Evolutionary conservation across 805 yeast species (phyloP).

Genomic region (Isabelozyma gotoi): DNA sequence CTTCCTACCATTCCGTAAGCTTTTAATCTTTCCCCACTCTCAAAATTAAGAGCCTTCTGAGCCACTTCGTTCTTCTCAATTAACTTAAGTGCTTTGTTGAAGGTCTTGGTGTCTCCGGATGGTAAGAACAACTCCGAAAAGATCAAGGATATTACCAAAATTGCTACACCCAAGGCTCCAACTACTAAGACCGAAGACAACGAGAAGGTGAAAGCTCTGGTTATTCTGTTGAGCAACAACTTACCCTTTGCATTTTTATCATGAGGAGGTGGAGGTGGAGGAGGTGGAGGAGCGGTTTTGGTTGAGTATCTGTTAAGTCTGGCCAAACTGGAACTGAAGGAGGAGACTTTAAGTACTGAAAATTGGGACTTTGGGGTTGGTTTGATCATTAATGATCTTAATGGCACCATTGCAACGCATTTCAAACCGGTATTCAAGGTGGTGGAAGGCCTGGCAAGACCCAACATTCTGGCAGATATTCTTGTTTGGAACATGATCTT

Average conservation of each 20-base stretch:
- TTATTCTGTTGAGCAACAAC: conserved; percentile 45
- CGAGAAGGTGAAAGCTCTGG: conserved; percentile 60
- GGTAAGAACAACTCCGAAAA: conserved; percentile 83
- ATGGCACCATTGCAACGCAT: neutral
- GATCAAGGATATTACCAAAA: conserved; percentile 67
- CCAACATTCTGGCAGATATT: neutral
- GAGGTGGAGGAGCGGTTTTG: conserved; percentile 30
- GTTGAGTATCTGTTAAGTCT: conserved; percentile 19
- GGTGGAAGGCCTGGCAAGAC: neutral
- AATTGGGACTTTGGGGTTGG: neutral
- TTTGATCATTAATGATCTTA: neutral
- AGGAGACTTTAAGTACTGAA: neutral
- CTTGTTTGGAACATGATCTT: neutral
- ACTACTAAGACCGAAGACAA: conserved; percentile 60
- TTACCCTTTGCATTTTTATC: conserved; percentile 41
- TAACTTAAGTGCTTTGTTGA: conserved; percentile 79
- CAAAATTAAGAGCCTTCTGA: conserved; percentile 55
- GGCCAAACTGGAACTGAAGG: neutral
- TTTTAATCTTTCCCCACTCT: conserved; percentile 59
- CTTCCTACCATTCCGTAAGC: conserved; percentile 77
- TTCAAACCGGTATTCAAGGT: neutral
- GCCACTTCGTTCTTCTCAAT: conserved; percentile 68
- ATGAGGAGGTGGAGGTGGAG: conserved; percentile 35
- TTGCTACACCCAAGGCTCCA: conserved; percentile 70
- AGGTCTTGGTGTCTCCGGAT: conserved; percentile 87